Evolutionary conservation across 2,329 filamentous ascomycete genomes (phyloP).

Genomic region (Neonectria faginata): DNA sequence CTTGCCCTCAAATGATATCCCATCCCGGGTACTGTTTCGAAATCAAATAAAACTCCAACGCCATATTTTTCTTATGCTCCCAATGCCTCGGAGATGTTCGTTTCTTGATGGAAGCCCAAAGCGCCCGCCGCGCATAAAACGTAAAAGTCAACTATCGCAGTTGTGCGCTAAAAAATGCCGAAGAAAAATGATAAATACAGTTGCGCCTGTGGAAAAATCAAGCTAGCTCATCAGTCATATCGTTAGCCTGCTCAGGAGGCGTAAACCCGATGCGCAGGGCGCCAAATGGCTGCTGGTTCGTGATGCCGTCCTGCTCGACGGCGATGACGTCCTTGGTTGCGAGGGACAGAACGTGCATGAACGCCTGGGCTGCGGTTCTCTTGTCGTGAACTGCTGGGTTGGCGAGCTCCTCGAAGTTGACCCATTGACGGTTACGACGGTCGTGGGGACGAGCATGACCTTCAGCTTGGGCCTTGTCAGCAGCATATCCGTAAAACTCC

Average conservation of each 20-base stretch:
- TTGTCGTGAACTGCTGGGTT: slow-evolving; percentile 65
- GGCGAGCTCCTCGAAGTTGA: slow-evolving; percentile 78
- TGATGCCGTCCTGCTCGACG: slow-evolving; percentile 68
- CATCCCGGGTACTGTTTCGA: slow-evolving; percentile 14
- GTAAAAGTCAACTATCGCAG: slow-evolving; percentile 14
- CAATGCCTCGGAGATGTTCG: background rate
- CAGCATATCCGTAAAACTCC: slow-evolving; percentile 60
- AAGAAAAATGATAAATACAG: slow-evolving; percentile 8
- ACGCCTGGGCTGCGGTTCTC: slow-evolving; percentile 78
- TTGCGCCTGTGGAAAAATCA: slow-evolving; percentile 21
- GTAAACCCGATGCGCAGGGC: slow-evolving; percentile 59
- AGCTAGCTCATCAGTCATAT: slow-evolving; percentile 38
- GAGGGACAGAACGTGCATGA: slow-evolving; percentile 78
- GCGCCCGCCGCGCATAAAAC: slow-evolving; percentile 1
- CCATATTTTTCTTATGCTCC: slow-evolving; percentile 23
- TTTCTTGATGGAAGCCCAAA: slow-evolving; percentile 1
- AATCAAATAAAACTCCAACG: slow-evolving; percentile 17
- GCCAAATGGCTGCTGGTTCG: slow-evolving; percentile 57
- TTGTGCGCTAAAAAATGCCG: slow-evolving; percentile 10
- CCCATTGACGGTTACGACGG: slow-evolving; percentile 54
- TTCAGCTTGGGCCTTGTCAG: slow-evolving; percentile 50
- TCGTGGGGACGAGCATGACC: slow-evolving; percentile 50
- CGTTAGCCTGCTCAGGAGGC: slow-evolving; percentile 24
- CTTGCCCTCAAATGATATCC: slow-evolving; percentile 5
- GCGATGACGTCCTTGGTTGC: slow-evolving; percentile 73